These are phyloP conservation scores for Lophiotrema nucula DNA, from an alignment of 495 filamentous ascomycete genomes.

Conservation along the genomic window DNA sequence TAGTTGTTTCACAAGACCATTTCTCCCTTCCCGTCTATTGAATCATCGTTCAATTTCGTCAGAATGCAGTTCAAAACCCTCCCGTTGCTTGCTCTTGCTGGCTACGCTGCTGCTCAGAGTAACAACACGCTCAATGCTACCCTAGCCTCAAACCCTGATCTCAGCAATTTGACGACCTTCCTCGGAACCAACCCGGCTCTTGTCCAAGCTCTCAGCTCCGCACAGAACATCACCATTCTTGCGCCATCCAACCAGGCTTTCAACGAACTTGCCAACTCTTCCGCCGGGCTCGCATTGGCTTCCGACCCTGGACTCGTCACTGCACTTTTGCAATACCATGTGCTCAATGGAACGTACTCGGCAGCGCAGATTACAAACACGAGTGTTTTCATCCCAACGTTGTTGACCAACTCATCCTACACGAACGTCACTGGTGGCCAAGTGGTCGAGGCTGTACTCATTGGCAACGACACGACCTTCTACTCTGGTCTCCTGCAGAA, in stretches of 20 bases:
- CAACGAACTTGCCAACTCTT: constrained; percentile 39
- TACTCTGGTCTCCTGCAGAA: constrained; percentile 40
- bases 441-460: constrained; percentile 42
- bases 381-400: constrained; percentile 55
- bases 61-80: constrained; percentile 45
- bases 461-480: constrained; percentile 37
- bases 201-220: constrained; percentile 42
- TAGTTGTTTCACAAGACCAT: neutral
- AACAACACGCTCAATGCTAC: constrained; percentile 40
- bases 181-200: constrained; percentile 46
- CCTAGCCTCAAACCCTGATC: constrained; percentile 40
- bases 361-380: constrained; percentile 44
- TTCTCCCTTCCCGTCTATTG: neutral
- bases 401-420: constrained; percentile 52
- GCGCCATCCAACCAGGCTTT: constrained; percentile 65
- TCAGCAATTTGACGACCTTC: constrained; percentile 48
- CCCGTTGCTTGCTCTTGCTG: constrained; percentile 31
- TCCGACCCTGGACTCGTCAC: constrained; percentile 40
- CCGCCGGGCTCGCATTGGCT: constrained; percentile 32
- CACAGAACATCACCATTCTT: constrained; percentile 60
- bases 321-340: constrained; percentile 63
- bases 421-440: constrained; percentile 53
- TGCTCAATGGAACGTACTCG: constrained; percentile 56
- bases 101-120: constrained; percentile 37
- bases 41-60: neutral